These are phyloP conservation scores for Castanospermum australe DNA, from an alignment of 306 rosid species.

Conservation along the genomic window DNA sequence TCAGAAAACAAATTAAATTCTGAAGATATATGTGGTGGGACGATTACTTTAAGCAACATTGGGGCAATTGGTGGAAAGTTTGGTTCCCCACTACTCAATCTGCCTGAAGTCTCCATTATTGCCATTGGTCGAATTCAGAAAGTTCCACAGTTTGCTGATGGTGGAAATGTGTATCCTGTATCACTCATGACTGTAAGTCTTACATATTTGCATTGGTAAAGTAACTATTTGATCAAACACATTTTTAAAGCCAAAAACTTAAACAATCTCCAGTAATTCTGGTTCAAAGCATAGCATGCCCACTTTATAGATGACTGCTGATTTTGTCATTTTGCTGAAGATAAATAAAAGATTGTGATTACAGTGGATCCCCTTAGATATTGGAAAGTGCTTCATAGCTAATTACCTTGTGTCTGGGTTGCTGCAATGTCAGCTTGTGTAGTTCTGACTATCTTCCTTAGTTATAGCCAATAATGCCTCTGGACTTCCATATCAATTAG, in stretches of 20 bases:
- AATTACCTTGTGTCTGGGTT: background rate
- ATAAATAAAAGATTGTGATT: background rate
- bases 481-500: background rate
- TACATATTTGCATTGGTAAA: constrained; percentile 9
- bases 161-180: constrained; percentile 67
- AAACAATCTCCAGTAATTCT: background rate
- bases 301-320: background rate
- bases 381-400: background rate
- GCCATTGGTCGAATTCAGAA: constrained; percentile 89
- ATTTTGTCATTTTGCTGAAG: background rate
- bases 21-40: constrained; percentile 75
- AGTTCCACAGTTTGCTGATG: constrained; percentile 60
- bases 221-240: background rate
- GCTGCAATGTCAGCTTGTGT: constrained; percentile 3
- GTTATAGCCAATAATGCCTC: background rate
- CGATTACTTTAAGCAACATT: constrained; percentile 85
- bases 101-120: constrained; percentile 88
- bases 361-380: background rate
- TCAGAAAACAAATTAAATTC: constrained; percentile 76
- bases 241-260: background rate
- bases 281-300: background rate
- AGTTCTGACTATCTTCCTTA: background rate
- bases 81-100: constrained; percentile 92
- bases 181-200: constrained; percentile 86
- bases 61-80: constrained; percentile 96